phyloP scores from a whole-genome alignment of 2,329 filamentous ascomycete genomes.

The Colletotrichum melonis region DNA sequence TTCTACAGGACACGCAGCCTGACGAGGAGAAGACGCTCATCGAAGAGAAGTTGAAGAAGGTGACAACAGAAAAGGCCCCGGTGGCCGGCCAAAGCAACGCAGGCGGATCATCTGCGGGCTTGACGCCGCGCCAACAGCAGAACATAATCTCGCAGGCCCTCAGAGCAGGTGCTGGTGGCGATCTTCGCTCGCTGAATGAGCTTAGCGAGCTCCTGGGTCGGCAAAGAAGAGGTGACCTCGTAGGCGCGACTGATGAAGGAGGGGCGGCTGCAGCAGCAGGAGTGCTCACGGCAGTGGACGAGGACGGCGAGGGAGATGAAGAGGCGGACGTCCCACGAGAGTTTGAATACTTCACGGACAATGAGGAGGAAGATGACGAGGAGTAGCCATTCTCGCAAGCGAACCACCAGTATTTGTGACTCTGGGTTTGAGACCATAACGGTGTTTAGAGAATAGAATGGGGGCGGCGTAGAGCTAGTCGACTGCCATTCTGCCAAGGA shows the following conservation, averaged over 20 bases:
- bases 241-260: constrained; percentile 57
- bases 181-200: constrained; percentile 51
- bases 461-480: not conserved
- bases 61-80: constrained; percentile 70
- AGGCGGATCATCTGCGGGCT: constrained; percentile 47
- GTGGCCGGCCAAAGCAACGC: constrained; percentile 56
- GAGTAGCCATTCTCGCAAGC: constrained; percentile 6
- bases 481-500: not conserved
- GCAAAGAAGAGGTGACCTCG: constrained; percentile 38
- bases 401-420: not conserved
- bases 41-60: constrained; percentile 93
- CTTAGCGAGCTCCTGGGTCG: constrained; percentile 55
- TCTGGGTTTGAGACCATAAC: constrained; percentile 2
- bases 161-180: constrained; percentile 38
- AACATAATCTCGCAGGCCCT: constrained; percentile 42
- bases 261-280: constrained; percentile 80
- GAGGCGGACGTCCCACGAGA: constrained; percentile 77
- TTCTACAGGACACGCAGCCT: constrained; percentile 87
- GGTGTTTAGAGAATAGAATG: constrained; percentile 30
- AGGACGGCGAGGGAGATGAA: constrained; percentile 80
- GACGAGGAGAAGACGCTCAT: constrained; percentile 83
- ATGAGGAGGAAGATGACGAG: constrained; percentile 62
- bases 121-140: constrained; percentile 41
- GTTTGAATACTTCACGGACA: constrained; percentile 84
- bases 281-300: constrained; percentile 88